Percentiles rank a stretch among this genome's conserved stretches.
Evolutionary conservation across 2,329 filamentous ascomycete genomes (phyloP).

Genomic region (Keithomyces neogunnii): DNA sequence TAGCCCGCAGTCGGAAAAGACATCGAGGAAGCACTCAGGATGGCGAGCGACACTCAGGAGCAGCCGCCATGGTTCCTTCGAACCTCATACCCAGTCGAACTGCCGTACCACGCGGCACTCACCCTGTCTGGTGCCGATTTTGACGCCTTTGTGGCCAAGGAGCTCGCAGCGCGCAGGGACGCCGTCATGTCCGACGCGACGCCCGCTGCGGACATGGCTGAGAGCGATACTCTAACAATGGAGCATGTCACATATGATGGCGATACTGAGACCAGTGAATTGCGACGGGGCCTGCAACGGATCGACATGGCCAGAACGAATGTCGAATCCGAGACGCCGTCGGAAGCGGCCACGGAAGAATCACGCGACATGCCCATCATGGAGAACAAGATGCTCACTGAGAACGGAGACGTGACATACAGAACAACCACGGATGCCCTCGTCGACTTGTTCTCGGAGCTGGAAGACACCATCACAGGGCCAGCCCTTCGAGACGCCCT

Average conservation of each 20-base stretch:
- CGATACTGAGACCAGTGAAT: conserved; percentile 10
- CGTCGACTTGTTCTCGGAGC: conserved; percentile 46
- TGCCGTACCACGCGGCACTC: conserved; percentile 28
- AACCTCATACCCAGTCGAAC: conserved; percentile 27
- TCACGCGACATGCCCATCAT: conserved; percentile 24
- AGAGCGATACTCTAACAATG: too few species aligned
- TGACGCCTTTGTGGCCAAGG: conserved; percentile 19
- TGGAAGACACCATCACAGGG: conserved; percentile 32
- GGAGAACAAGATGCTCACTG: conserved; percentile 40
- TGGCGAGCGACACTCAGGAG: conserved; percentile 7
- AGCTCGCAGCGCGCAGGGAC: conserved; percentile 13
- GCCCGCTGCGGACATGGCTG: too few species aligned
- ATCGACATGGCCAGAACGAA: too few species aligned
- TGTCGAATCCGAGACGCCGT: neutral
- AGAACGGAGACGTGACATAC: conserved; percentile 41
- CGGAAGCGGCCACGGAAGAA: conserved; percentile 6
- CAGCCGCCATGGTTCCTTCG: conserved; percentile 29
- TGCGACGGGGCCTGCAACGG: too few species aligned
- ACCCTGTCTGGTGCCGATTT: conserved; percentile 23
- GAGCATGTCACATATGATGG: conserved; percentile 15
- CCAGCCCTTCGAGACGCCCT: conserved; percentile 32
- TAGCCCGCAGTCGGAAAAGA: too few species aligned
- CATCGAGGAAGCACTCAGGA: neutral
- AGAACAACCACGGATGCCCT: conserved; percentile 35
- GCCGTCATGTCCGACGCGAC: neutral